Evolutionary conservation across 768 basidiomycete species (phyloP), one percentile per base, ranked within the genome.

Genomic region (Saitozyma sp.): DNA sequence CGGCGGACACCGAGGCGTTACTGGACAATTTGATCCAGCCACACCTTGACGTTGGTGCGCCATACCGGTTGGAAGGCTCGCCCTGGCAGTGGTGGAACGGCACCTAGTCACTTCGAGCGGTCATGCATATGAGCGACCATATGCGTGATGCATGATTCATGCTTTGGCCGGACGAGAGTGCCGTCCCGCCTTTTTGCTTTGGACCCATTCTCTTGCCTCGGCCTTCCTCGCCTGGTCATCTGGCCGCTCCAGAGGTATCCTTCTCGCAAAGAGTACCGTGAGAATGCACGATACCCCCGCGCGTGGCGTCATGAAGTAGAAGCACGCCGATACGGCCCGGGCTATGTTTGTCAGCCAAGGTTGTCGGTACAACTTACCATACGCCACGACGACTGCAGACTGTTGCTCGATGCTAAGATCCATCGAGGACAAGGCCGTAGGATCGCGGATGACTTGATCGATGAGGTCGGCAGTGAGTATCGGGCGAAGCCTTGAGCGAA

Each of bases 201-300:
- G 60, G 7, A 66, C 62, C 71, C 71, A 70, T 57, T 40, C 67
- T 58, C 78, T 68, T 11, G 64, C 72, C 55, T 74, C 63, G 8
- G 56, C 67, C 55, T 76, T 76, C 43, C 85, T 73, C 58, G 75
- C 67, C 13, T 80, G 81, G 41, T 87, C 86, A 68, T 87, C 87
- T 1, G 73, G 83, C 37, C 86, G 77, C n/a, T 81, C 83, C 46
- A 88, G 78, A 17, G 87, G 84, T 62, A 84, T 83, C 64, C 86
- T 85, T 56, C 83, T 83, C 67, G 87, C 87, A 82, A 88, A 83
- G 50, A 84, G 59, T 16, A 86, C 73, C 59, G 84, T 83, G 13
- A 84, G 77, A 20, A 86, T 68, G 16, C 84, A 84, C 6, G 85
- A 85, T 2, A 84, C 56, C 0, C 82, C 83, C 13, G 45, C n/a